Evolutionary conservation across 23 red algal species (phyloP).

Genomic region (Cyanidioschyzon merolae): DNA sequence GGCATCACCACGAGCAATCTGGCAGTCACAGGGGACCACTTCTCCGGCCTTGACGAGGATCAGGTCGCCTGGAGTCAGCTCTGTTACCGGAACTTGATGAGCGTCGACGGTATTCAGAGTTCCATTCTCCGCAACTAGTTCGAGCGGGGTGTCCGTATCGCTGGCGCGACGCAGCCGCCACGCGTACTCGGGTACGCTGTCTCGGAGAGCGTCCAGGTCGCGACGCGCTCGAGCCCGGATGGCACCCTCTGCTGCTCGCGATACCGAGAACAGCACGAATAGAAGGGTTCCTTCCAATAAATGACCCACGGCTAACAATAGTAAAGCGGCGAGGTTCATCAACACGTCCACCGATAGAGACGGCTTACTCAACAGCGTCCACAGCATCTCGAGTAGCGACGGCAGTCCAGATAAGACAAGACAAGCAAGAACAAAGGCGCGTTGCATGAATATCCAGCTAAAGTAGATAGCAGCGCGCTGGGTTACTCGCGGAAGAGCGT

Average conservation of each 20-base stretch:
- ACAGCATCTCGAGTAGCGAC: slow-evolving; percentile 8
- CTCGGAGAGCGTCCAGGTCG: slow-evolving; percentile 51
- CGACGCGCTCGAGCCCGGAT: slow-evolving; percentile 37
- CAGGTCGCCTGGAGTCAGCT: slow-evolving; percentile 49
- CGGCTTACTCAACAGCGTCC: neutral
- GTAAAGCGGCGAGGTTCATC: slow-evolving; percentile 66
- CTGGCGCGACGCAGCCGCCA: slow-evolving; percentile 15
- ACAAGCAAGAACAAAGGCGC: neutral
- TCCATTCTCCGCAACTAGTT: slow-evolving; percentile 7
- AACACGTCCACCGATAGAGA: slow-evolving; percentile 59
- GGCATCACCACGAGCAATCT: slow-evolving; percentile 36
- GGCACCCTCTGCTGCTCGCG: slow-evolving; percentile 47
- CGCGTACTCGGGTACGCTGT: slow-evolving; percentile 35
- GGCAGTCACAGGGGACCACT: slow-evolving; percentile 58
- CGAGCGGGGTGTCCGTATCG: neutral
- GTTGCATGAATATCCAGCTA: neutral
- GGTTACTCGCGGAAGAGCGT: neutral
- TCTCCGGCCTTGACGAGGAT: slow-evolving; percentile 62
- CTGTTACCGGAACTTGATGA: neutral
- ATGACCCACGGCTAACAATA: slow-evolving; percentile 34
- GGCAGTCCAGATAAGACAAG: slow-evolving; percentile 15
- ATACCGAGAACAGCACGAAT: slow-evolving; percentile 45
- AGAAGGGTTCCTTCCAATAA: slow-evolving; percentile 57
- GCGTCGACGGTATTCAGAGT: slow-evolving; percentile 9
- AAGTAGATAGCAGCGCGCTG: neutral